These are phyloP conservation scores for Fusarium continuum DNA, from an alignment of 2,329 filamentous ascomycete genomes.

Conservation along the genomic window DNA sequence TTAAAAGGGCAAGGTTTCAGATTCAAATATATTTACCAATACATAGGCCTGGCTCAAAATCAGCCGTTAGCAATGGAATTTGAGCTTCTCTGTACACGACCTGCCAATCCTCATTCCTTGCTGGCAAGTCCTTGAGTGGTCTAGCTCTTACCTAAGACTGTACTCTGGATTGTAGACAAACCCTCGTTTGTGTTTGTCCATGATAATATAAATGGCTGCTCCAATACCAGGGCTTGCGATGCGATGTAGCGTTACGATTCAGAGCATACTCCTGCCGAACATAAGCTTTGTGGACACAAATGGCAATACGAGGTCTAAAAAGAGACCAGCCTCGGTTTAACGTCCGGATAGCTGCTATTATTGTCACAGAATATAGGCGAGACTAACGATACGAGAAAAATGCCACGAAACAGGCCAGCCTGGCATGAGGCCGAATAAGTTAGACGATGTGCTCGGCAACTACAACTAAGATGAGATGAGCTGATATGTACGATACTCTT, in stretches of 20 bases:
- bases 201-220: conserved; percentile 6
- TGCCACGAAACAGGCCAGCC: not conserved
- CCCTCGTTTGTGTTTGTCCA: conserved; percentile 3
- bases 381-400: conserved; percentile 13
- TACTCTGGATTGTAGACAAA: conserved; percentile 22
- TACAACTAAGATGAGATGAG: not conserved
- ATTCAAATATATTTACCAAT: not conserved
- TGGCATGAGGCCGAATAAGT: not conserved
- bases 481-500: not conserved
- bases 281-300: conserved; percentile 25
- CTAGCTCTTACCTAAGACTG: conserved; percentile 40
- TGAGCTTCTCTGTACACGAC: not conserved
- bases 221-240: conserved; percentile 11
- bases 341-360: not conserved
- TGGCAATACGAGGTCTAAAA: conserved; percentile 37
- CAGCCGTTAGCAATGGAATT: not conserved
- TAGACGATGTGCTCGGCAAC: not conserved
- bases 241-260: conserved; percentile 3
- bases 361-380: conserved; percentile 10
- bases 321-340: conserved; percentile 1
- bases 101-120: not conserved
- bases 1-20: not conserved
- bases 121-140: conserved; percentile 8
- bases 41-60: not conserved
- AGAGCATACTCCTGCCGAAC: conserved; percentile 11